These are phyloP conservation scores for Acanthamoeba triangularis DNA, from an alignment of 208 protist genomes.

Conservation along the genomic window DNA sequence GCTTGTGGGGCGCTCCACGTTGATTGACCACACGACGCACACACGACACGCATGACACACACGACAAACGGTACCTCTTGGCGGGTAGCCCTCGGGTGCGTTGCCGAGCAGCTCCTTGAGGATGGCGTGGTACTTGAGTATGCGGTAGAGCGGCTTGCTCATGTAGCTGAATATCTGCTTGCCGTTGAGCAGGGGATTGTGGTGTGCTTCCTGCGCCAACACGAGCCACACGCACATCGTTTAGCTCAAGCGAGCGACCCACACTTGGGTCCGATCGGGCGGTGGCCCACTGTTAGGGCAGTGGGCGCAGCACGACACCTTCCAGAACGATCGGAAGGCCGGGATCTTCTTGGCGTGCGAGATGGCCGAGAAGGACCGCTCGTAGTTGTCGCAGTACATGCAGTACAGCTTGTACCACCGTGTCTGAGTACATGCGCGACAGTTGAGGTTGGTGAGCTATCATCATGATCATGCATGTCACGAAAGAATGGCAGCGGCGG, in stretches of 20 bases:
- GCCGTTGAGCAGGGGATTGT: conserved; percentile 27
- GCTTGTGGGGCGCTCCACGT: too few species aligned
- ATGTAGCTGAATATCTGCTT: conserved; percentile 46
- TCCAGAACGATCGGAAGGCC: conserved; percentile 42
- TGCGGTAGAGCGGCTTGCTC: conserved; percentile 41
- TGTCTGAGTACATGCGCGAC: too few species aligned
- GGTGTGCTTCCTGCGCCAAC: neutral
- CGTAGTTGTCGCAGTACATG: conserved; percentile 72
- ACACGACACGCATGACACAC: too few species aligned
- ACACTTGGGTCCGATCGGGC: neutral
- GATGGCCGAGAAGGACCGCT: conserved; percentile 17
- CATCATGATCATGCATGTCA: too few species aligned
- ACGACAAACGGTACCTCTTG: neutral
- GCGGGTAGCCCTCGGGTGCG: neutral
- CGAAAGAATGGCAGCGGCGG: too few species aligned
- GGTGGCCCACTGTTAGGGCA: too few species aligned
- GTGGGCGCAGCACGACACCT: neutral
- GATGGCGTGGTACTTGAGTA: conserved; percentile 28
- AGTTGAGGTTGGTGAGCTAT: too few species aligned
- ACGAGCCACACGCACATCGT: neutral
- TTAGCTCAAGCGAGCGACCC: too few species aligned
- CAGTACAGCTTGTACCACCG: conserved; percentile 66
- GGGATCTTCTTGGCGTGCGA: conserved; percentile 66
- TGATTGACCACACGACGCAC: neutral
- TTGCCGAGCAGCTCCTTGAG: neutral